phyloP scores from a whole-genome alignment of 177 flowering plant species.

The Vitis hybrid region DNA sequence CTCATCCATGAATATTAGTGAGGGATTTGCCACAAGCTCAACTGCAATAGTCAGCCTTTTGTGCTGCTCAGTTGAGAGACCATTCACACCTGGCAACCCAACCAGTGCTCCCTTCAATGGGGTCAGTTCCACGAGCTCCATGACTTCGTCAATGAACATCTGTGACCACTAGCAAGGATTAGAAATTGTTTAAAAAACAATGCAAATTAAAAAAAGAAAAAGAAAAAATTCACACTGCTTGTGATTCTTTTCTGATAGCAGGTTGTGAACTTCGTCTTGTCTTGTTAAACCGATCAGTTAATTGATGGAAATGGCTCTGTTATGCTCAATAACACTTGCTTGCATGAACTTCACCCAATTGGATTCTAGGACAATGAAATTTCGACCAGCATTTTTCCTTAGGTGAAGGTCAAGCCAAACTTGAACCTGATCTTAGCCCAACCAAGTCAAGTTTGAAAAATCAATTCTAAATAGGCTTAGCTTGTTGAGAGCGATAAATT shows the following conservation, averaged over 20 bases:
- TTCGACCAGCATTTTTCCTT: not conserved
- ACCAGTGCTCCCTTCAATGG: constrained; percentile 45
- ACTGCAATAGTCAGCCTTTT: constrained; percentile 87
- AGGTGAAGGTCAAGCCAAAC: not conserved
- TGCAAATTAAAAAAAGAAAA: too few relatives aligned
- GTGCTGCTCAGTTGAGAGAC: constrained; percentile 85
- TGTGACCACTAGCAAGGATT: constrained; percentile 16
- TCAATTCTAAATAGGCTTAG: too few relatives aligned
- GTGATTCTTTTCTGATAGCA: too few relatives aligned
- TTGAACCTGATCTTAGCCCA: not conserved
- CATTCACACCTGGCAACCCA: constrained; percentile 76
- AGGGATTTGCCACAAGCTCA: constrained; percentile 85
- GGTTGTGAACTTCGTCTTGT: not conserved
- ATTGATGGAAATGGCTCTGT: not conserved
- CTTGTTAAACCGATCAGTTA: too few relatives aligned
- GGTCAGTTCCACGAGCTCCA: constrained; percentile 55
- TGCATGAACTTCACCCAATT: not conserved
- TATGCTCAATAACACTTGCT: not conserved
- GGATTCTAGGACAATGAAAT: not conserved
- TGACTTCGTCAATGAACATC: constrained; percentile 64
- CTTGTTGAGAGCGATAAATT: too few relatives aligned
- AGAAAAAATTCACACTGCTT: too few relatives aligned
- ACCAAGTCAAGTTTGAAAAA: too few relatives aligned
- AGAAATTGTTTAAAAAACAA: too few relatives aligned
- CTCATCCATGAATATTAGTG: constrained; percentile 90